Base-by-base conservation (phyloP, 768 basidiomycete species). In the Russula foetens region DNA sequence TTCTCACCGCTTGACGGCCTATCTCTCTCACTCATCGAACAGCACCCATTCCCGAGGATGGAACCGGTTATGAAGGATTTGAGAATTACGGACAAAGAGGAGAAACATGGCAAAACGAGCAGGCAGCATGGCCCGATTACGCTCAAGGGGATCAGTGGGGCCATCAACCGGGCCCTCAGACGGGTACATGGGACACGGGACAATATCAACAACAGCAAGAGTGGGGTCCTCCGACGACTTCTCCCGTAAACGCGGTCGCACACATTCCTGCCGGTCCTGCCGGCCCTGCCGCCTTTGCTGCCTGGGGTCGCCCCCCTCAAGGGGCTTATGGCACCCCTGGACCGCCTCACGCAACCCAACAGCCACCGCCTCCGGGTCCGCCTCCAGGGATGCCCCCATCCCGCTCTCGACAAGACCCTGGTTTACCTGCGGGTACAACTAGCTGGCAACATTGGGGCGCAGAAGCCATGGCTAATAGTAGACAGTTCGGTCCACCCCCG, bases 1-100 rank as follows among this genome's bases (percentile, higher is more conserved):
- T 46, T 59, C 31, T 39, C 60, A 26, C 49, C 23, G 28, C 23
- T 62, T 62, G 50, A 58, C 61, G 12, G 26, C 26, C 46, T 9
- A 6, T 53, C 52, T 2, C 39, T 31, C 52, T 31, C 60, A 14
- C 31, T 12, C 31, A 17, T 11, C 39, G 17, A 51, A 54, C 46
- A 64, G 63, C 43, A 11, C 60, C 63, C 14, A 64, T 64, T 35
- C 63, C 63, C n/a, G 63, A 64, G 55, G 60, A 53, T 45, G 35
- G 28, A 52, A 17, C 33, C 17, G 21, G 28, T 19, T 31, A 62
- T 26, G 60, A 56, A 52, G 50, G 33, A 8, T 57, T 39, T 29
- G 45, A 28, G 28, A 14, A 39, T 23, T 47, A 52, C 19, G 45
- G n/a, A 19, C 53, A 50, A 28, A 50, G 35, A 8, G 49, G 21